A percentile compares a stretch with the other conserved stretches of the same genome.
These are phyloP conservation scores for Apiospora aurea DNA, from an alignment of 2,329 filamentous ascomycete species.

Conservation along the genomic window DNA sequence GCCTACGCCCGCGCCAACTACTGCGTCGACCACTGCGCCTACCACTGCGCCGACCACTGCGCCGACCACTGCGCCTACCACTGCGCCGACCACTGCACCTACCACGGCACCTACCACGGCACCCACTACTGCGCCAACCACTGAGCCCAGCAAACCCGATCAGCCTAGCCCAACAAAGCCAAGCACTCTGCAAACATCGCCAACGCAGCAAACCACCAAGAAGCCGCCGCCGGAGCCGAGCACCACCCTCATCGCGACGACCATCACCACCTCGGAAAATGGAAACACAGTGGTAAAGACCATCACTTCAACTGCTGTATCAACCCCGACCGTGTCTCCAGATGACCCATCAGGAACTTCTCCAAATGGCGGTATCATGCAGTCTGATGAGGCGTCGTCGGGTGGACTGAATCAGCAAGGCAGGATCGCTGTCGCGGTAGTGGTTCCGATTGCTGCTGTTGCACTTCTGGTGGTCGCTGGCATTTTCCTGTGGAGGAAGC, in stretches of 20 bases:
- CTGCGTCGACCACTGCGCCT: constrained; percentile 31
- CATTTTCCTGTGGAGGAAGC: constrained; percentile 86
- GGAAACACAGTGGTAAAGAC: constrained; percentile 36
- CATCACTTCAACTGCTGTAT: constrained; percentile 33
- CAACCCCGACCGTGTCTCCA: constrained; percentile 26
- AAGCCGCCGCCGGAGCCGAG: constrained; percentile 26
- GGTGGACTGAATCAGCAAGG: constrained; percentile 65
- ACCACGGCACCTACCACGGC: constrained; percentile 24
- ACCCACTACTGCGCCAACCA: constrained; percentile 29
- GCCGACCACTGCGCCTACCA: constrained; percentile 24
- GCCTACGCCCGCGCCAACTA: constrained; percentile 24
- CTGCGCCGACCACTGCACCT: constrained; percentile 22
- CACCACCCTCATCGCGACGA: constrained; percentile 27
- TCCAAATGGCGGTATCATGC: constrained; percentile 32
- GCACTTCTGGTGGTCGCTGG: constrained; percentile 79
- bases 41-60: constrained; percentile 23
- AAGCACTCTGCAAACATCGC: constrained; percentile 25
- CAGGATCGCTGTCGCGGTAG: constrained; percentile 90
- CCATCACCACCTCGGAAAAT: constrained; percentile 29
- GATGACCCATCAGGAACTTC: constrained; percentile 30
- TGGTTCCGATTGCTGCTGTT: constrained; percentile 90
- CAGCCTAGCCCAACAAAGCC: neutral
- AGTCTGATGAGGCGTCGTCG: constrained; percentile 36
- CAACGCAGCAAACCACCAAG: constrained; percentile 24
- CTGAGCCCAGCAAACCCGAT: constrained; percentile 37